phyloP scores from a whole-genome alignment of 805 yeast genomes.

The Helenozyma baotianmanensis region DNA sequence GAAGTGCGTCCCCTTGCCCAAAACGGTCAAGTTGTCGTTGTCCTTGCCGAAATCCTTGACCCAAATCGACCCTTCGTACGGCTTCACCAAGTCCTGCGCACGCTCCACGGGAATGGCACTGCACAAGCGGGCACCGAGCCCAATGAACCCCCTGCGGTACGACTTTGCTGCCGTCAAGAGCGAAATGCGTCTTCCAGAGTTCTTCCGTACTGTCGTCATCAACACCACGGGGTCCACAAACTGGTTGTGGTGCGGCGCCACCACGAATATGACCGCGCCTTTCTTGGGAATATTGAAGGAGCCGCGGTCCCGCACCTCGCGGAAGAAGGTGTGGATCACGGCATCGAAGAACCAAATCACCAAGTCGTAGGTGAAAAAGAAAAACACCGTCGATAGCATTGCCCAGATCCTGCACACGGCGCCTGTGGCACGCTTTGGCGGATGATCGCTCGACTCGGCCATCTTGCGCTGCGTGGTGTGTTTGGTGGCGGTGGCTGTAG shows the following conservation, averaged over 20 bases:
- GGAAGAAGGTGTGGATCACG: constrained; percentile 36
- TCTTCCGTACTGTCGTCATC: constrained; percentile 31
- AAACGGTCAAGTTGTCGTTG: constrained; percentile 15
- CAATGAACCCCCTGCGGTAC: constrained; percentile 27
- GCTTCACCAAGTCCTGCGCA: constrained; percentile 34
- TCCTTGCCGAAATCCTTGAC: constrained; percentile 16
- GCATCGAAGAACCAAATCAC: constrained; percentile 30
- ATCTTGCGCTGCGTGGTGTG: too few species aligned
- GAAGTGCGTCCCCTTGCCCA: constrained; percentile 34
- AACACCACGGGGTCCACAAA: constrained; percentile 38
- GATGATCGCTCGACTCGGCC: too few species aligned
- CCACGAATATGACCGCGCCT: constrained; percentile 37
- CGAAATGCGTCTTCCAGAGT: constrained; percentile 28
- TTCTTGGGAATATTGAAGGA: constrained; percentile 33
- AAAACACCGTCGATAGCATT: too few species aligned
- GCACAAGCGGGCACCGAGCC: constrained; percentile 27
- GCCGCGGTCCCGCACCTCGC: constrained; percentile 37
- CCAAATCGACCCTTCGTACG: constrained; percentile 26
- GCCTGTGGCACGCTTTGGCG: too few species aligned
- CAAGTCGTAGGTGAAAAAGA: constrained; percentile 21
- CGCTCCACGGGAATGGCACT: constrained; percentile 40
- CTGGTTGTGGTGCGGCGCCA: constrained; percentile 43
- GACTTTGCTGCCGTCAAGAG: constrained; percentile 36
- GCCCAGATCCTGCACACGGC: too few species aligned
- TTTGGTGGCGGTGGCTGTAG: too few species aligned